phyloP scores from a whole-genome alignment of 179 eudicot genomes.

The Kewa caespitosa region DNA sequence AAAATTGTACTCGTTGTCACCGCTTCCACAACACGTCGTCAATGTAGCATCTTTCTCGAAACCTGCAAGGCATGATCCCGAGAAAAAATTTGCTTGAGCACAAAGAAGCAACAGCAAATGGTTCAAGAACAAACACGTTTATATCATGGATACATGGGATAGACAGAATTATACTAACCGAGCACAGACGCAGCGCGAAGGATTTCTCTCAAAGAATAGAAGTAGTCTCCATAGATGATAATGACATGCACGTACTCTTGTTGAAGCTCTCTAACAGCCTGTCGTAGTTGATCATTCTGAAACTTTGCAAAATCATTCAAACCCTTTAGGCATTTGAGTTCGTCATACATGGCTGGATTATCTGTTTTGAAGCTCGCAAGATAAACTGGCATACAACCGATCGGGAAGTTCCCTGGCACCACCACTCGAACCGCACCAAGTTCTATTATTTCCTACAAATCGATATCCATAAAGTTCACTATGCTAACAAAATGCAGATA shows the following conservation, averaged over 20 bases:
- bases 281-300: background rate
- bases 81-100: background rate
- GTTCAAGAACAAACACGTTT: background rate
- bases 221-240: background rate
- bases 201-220: background rate
- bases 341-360: background rate
- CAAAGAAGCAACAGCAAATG: background rate
- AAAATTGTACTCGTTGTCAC: slow-evolving; percentile 15
- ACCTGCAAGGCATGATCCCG: background rate
- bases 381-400: background rate
- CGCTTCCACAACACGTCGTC: slow-evolving; percentile 23
- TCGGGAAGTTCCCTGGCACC: slow-evolving; percentile 40
- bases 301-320: background rate
- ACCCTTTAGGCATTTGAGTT: background rate
- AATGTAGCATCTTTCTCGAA: slow-evolving; percentile 9
- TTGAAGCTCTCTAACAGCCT: background rate
- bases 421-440: slow-evolving; percentile 31
- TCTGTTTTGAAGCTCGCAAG: background rate
- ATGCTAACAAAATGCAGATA: background rate
- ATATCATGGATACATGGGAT: background rate
- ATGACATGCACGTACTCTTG: background rate
- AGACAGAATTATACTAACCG: slow-evolving; percentile 15
- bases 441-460: slow-evolving; percentile 23
- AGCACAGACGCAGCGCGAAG: slow-evolving; percentile 11
- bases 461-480: background rate